Base-by-base conservation (phyloP, 345 rosid genomes). In the Populus pruinosa region DNA sequence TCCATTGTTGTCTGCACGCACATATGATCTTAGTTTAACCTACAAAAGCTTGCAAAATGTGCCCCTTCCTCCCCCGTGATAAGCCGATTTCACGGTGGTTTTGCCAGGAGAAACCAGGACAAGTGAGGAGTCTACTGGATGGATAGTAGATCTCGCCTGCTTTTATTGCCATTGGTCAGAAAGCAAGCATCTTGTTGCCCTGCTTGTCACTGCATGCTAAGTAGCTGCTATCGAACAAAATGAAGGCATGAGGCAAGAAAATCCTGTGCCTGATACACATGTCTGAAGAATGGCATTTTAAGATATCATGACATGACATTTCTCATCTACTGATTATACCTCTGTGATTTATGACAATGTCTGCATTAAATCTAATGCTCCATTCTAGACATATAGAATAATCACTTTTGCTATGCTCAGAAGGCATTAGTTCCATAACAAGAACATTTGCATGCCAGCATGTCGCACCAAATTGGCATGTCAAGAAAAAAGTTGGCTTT, bases 241-340 rank as follows among this genome's bases (percentile, higher is more conserved):
- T 2, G 62, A 50, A 49, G 41, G n/a, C 25, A 11, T 13, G 59
- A 33, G 13, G 7, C 53, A 73, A 41, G 35, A 21, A 23, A 20
- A 39, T 61, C 68, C 14, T 14, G 53, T 14, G n/a, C 11, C 65
- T 61, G 25, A 61, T 73, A 5, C 21, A 33, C 49, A 5, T 47
- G 77, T 75, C 71, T 13, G 62, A 33, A 75, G 63, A 75, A 29
- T 47, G 62, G 71, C 71, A 64, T 65, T 1, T 27, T 27, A 5
- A 44, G 5, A 31, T 20, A 29, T 41, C 56, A 41, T 27, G 38
- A 25, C 16, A 29, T 64, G 39, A 63, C 38, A 41, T 10, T 20
- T 25, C 70, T 29, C 39, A 18, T 43, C 29, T 18, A 35, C 27
- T 14, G 33, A 3, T 16, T 1, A 3, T 1, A 18, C 21, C 20